Evolutionary conservation across 306 rosid species (phyloP), one percentile per base, ranked within the genome.

Genomic region (Quercus cerris): DNA sequence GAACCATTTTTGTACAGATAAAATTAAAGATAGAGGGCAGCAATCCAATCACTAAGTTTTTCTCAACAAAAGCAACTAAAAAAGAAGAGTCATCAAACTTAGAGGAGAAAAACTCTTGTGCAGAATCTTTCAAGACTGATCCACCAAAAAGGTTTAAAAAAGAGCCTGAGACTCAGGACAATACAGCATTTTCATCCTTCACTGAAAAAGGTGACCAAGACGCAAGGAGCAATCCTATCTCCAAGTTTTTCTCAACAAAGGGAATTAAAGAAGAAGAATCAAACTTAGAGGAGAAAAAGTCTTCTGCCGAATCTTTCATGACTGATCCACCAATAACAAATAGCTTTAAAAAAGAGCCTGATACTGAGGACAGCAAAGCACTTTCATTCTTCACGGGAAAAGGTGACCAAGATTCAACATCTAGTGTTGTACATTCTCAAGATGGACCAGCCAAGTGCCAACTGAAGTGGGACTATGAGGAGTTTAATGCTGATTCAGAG

Each of bases 11-110:
- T 78, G 70, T 35, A 78, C 90, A 94, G 98, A 88, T 92, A 79
- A 86, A 89, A 44, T 63, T 88, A 49, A 91, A 91, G 85, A 52
- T 87, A 7, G 89, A 86, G 80, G 80, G 88, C 74, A 87, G 80
- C 74, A 85, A 77, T 54, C 79, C 88, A 52, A 92, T 92, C 75
- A 87, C 97, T 10, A 87, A 77, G 69, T 94, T 94, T 83, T 92
- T 94, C 80, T 80, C 88, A 12, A 77, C 77, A 41, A 92, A 86
- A 84, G 87, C 82, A 49, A 62, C 44, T 35, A 84, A 84, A 82
- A 82, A 72, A 73, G 89, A 89, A 83, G 11, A 28, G 30, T 18
- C 30, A 28, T 63, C 54, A 49, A 10, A 49, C 54, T 49, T 49
- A 49, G 85, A 75, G 67, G 80, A 73, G 81, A 57, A 62, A 77